Percentiles rank a stretch among this genome's conserved stretches.
These are phyloP conservation scores for Hypoxylon sp. DNA, from an alignment of 2,329 filamentous ascomycete genomes.

Conservation along the genomic window DNA sequence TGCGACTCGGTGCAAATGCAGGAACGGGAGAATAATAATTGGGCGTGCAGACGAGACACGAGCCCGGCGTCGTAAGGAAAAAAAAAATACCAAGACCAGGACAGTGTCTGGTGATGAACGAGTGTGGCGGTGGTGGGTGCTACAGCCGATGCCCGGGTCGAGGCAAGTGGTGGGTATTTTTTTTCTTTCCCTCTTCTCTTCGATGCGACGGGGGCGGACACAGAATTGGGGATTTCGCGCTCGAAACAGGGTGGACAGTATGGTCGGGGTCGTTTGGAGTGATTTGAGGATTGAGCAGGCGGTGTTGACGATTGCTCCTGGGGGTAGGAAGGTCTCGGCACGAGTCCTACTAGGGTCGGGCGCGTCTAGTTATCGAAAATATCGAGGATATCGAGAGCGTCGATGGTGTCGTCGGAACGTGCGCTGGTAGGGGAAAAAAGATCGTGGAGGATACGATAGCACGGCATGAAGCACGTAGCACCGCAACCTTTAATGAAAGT, in stretches of 20 bases:
- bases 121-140: conserved; percentile 27
- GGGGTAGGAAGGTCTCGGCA: conserved; percentile 1
- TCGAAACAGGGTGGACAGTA: conserved; percentile 14
- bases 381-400: conserved; percentile 21
- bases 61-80: conserved; percentile 13
- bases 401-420: conserved; percentile 25
- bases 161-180: conserved; percentile 30
- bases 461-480: conserved; percentile 36
- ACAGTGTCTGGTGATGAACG: conserved; percentile 26
- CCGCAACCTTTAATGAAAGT: conserved; percentile 23
- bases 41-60: conserved; percentile 16
- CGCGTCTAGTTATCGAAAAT: conserved; percentile 27
- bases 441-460: conserved; percentile 30
- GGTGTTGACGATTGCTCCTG: conserved; percentile 7
- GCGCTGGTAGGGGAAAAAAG: conserved; percentile 26
- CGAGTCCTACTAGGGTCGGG: conserved; percentile 6
- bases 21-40: conserved; percentile 30
- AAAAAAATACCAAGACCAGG: conserved; percentile 22
- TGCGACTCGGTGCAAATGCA: conserved; percentile 37
- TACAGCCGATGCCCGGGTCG: conserved; percentile 22
- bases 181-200: no score
- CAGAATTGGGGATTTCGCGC: conserved; percentile 27
- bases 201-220: conserved; percentile 33
- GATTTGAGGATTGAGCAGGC: conserved; percentile 22
- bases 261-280: conserved; percentile 21